Percentiles rank a stretch among this genome's conserved stretches.
Evolutionary conservation across 2,329 filamentous ascomycete genomes (phyloP).

Genomic region (Cercospora berteroae): DNA sequence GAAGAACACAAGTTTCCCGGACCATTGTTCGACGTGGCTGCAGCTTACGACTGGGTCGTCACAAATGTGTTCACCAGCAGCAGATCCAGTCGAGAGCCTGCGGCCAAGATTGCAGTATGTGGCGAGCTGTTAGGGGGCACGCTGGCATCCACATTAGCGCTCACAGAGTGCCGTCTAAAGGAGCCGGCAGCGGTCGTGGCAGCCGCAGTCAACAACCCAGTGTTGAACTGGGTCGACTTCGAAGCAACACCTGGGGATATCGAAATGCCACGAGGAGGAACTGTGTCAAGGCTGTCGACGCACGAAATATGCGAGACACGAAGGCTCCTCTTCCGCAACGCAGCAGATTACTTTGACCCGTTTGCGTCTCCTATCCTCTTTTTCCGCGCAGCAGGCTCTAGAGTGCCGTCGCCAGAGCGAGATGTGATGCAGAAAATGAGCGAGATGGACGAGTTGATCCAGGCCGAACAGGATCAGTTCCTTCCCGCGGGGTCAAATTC

Average conservation of each 20-base stretch:
- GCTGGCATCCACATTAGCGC: conserved; percentile 49
- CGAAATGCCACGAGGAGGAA: conserved; percentile 15
- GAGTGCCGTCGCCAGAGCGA: conserved; percentile 22
- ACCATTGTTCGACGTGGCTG: conserved; percentile 49
- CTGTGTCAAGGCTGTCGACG: neutral
- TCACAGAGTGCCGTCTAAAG: conserved; percentile 48
- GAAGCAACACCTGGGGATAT: conserved; percentile 6
- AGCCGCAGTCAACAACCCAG: conserved; percentile 48
- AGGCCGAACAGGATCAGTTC: conserved; percentile 33
- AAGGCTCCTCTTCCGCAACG: conserved; percentile 42
- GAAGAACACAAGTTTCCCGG: conserved; percentile 42
- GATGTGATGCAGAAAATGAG: conserved; percentile 29
- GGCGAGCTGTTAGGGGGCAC: conserved; percentile 51
- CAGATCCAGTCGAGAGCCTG: conserved; percentile 29
- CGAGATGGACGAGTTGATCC: conserved; percentile 34
- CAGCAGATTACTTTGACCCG: conserved; percentile 49
- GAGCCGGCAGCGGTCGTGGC: conserved; percentile 45
- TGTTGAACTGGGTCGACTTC: conserved; percentile 47
- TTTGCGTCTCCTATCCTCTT: conserved; percentile 53
- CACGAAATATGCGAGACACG: conserved; percentile 37
- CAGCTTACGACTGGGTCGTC: conserved; percentile 44
- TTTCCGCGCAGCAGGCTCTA: conserved; percentile 47
- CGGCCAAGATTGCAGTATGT: conserved; percentile 44
- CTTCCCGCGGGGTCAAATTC: conserved; percentile 6
- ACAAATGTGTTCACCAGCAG: conserved; percentile 37